Evolutionary conservation across 148 eudicot species (phyloP).

Genomic region (Heliosperma pusillum): DNA sequence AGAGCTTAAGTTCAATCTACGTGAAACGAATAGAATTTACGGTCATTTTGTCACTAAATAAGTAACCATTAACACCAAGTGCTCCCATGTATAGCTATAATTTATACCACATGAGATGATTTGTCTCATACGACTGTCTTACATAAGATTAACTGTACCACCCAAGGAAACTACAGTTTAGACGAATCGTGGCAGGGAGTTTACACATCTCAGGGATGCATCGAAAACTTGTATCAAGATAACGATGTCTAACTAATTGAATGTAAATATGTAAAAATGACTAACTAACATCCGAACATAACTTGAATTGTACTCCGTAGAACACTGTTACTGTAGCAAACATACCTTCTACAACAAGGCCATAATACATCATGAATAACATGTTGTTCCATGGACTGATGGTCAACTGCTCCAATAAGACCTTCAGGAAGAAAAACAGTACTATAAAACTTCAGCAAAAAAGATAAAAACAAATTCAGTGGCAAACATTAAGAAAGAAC

Average conservation of each 20-base stretch:
- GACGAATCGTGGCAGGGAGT: too few species aligned
- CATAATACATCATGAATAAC: constrained; percentile 61
- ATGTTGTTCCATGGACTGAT: constrained; percentile 67
- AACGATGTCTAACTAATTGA: too few species aligned
- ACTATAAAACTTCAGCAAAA: constrained; percentile 1
- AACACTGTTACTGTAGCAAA: neutral
- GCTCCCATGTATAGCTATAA: neutral
- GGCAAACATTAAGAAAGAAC: neutral
- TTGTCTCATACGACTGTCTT: too few species aligned
- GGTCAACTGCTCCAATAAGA: constrained; percentile 55
- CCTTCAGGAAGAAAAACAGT: constrained; percentile 23
- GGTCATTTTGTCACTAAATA: neutral
- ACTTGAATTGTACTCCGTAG: too few species aligned
- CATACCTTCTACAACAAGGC: constrained; percentile 60
- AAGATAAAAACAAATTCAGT: neutral
- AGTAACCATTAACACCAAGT: neutral
- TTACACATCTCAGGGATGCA: too few species aligned
- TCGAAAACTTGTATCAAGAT: neutral
- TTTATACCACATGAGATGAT: neutral
- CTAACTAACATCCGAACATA: neutral
- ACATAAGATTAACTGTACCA: neutral
- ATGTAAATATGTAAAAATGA: neutral
- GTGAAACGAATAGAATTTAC: neutral
- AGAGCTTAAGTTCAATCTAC: neutral
- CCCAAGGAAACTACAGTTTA: too few species aligned